Conservation (phyloP, 1,284 basidiomycete species). For the Leccinum brunneo-olivaceum region DNA sequence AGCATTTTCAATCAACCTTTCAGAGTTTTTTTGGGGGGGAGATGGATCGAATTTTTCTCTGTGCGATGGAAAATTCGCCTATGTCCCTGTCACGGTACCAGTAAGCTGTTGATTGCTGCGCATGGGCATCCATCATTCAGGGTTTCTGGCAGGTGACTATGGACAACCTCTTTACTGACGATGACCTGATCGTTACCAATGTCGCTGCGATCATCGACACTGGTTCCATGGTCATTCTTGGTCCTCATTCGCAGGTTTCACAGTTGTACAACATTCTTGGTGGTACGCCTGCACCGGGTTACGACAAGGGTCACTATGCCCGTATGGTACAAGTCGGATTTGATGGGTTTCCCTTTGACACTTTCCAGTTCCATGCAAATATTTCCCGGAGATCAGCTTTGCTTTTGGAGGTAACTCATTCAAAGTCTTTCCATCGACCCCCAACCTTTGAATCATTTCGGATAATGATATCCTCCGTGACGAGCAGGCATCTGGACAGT, state of each 20-base stretch:
- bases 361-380: constrained; percentile 35
- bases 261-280: constrained; percentile 8
- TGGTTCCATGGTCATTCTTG: constrained; percentile 45
- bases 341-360: constrained; percentile 3
- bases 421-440: constrained; percentile 30
- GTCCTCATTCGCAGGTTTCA: neutral
- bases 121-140: constrained; percentile 2
- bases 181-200: constrained; percentile 13
- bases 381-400: constrained; percentile 33
- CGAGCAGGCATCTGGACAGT: too few species aligned
- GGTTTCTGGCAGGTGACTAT: constrained; percentile 29
- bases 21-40: constrained; percentile 39
- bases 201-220: constrained; percentile 37
- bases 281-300: constrained; percentile 1
- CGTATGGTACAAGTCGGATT: constrained; percentile 4
- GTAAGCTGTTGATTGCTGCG: neutral
- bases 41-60: constrained; percentile 30
- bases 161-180: constrained; percentile 14
- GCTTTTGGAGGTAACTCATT: constrained; percentile 37
- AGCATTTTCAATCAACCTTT: constrained; percentile 39
- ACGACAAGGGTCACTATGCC: constrained; percentile 4
- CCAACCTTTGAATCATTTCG: constrained; percentile 31
- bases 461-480: too few species aligned
- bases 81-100: neutral
- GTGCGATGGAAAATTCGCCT: constrained; percentile 12